Evolutionary conservation across 2,329 filamentous ascomycete genomes (phyloP).

Genomic region (Exophiala lecanii-corni): DNA sequence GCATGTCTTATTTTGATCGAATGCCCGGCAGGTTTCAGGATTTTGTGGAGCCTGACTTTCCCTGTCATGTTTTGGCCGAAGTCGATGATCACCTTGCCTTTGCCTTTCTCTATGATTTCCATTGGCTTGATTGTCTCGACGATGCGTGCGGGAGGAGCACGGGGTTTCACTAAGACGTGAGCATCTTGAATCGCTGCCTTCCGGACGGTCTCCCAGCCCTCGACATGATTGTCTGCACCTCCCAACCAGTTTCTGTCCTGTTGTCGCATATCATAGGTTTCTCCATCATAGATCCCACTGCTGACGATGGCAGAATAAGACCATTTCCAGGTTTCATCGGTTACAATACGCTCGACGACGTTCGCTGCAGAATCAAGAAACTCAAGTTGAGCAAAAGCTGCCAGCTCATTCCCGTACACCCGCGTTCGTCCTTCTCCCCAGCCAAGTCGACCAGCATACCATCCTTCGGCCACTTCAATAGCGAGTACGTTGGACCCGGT

Average conservation of each 20-base stretch:
- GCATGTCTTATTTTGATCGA: constrained; percentile 45
- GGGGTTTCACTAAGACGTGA: constrained; percentile 36
- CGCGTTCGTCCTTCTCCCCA: constrained; percentile 25
- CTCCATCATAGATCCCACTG: constrained; percentile 50
- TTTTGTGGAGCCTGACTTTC: constrained; percentile 36
- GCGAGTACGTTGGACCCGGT: constrained; percentile 38
- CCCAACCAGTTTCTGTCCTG: too few species aligned
- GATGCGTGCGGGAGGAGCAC: constrained; percentile 42
- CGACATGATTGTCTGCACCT: constrained; percentile 31
- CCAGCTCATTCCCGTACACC: constrained; percentile 26
- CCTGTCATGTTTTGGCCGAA: constrained; percentile 58
- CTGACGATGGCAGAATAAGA: constrained; percentile 21
- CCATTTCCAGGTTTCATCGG: constrained; percentile 27
- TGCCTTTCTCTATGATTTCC: constrained; percentile 31
- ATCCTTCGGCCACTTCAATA: constrained; percentile 46
- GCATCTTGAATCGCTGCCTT: constrained; percentile 26
- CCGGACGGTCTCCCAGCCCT: not conserved
- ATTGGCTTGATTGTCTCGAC: constrained; percentile 29
- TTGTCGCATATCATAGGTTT: constrained; percentile 50
- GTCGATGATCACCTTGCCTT: constrained; percentile 49
- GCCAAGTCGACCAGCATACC: constrained; percentile 39
- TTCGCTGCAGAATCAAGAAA: constrained; percentile 8
- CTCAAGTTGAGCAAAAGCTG: constrained; percentile 29
- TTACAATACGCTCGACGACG: not conserved
- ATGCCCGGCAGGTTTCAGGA: constrained; percentile 20